Base-by-base conservation (phyloP, 768 basidiomycete species). In the Leccinum rimulosum region DNA sequence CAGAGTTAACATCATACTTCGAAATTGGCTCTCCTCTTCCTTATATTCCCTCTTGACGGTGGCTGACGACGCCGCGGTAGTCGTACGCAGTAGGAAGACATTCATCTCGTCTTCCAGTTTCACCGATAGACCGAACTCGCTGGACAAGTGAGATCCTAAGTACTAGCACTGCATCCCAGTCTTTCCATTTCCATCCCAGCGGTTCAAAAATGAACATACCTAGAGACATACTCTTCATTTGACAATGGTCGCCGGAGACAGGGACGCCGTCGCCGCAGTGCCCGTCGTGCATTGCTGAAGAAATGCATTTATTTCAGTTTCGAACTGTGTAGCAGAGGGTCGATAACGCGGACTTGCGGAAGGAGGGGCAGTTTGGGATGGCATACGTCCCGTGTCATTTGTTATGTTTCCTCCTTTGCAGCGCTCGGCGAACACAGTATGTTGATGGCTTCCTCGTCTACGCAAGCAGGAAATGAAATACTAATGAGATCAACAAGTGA, bases 391-490 rank as follows among this genome's bases (percentile, higher is more conserved):
- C 2, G 6, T n/a, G 11, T 40, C 28, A 6, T 48, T 52, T 1
- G 7, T 22, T 17, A 22, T 22, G 22, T 9, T 50, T 56, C 59
- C 25, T 66, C 64, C 14, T 48, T 10, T 14, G 52, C 27, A 2
- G 35, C 38, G 15, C 48, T 43, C 1, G 57, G 38, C 1, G 59
- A 50, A 15, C 40, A 66, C 27, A 72, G 59, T 4, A 56, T 8
- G 1, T 35, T 50, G 9, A 61, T 31, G 14, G 70, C 60, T 4
- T 70, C 64, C 43, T 73, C 72, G 3, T 73, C 72, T 73, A 25
- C n/a, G 6, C 6, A 33, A 43, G 1, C 1, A 55, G 6, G 10
- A 40, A 4, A 4, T 3, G 2, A 38, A 17, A 38, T 40, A n/a
- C n/a, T 0, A 19, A 12, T 43, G 10, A 35, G 30, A 30, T 1